These are phyloP conservation scores for Artomyces pyxidatus DNA, from an alignment of 768 basidiomycete genomes.

Conservation along the genomic window DNA sequence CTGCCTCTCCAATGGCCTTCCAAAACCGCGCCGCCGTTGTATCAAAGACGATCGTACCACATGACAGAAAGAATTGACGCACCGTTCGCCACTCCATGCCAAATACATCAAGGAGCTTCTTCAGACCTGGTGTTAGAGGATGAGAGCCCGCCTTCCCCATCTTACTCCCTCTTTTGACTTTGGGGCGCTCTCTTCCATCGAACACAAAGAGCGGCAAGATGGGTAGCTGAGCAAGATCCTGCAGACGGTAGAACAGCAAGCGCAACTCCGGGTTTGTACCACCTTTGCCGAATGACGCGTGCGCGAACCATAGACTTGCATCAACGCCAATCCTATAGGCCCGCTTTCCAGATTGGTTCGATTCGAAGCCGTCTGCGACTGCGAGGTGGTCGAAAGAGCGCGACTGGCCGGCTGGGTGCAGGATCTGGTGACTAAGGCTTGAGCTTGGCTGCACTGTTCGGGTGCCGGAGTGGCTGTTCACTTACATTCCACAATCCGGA, in stretches of 20 bases:
- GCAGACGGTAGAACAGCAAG: constrained; percentile 78
- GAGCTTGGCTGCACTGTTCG: too few relatives aligned
- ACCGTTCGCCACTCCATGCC: constrained; percentile 70
- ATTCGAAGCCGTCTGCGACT: constrained; percentile 62
- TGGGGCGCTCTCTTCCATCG: constrained; percentile 78
- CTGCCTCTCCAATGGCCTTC: constrained; percentile 89
- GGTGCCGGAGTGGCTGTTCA: too few relatives aligned
- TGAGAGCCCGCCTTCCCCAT: constrained; percentile 44
- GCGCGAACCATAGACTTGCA: constrained; percentile 73
- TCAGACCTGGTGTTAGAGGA: constrained; percentile 66
- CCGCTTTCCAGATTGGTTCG: constrained; percentile 51
- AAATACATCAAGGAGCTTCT: constrained; percentile 66
- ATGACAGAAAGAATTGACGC: too few relatives aligned
- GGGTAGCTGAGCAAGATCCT: constrained; percentile 65
- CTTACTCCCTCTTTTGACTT: constrained; percentile 67
- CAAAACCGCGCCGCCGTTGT: not conserved
- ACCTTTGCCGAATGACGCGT: constrained; percentile 60
- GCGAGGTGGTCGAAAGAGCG: constrained; percentile 73
- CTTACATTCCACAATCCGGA: constrained; percentile 2
- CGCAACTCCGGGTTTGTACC: constrained; percentile 86
- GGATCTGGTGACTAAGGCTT: constrained; percentile 34
- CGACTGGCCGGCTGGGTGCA: constrained; percentile 61
- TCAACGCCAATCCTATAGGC: constrained; percentile 82
- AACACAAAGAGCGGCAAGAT: constrained; percentile 87
- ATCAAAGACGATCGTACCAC: too few relatives aligned